Base-by-base conservation (phyloP, 2,329 filamentous ascomycete species). In the Geosmithia morbida region DNA sequence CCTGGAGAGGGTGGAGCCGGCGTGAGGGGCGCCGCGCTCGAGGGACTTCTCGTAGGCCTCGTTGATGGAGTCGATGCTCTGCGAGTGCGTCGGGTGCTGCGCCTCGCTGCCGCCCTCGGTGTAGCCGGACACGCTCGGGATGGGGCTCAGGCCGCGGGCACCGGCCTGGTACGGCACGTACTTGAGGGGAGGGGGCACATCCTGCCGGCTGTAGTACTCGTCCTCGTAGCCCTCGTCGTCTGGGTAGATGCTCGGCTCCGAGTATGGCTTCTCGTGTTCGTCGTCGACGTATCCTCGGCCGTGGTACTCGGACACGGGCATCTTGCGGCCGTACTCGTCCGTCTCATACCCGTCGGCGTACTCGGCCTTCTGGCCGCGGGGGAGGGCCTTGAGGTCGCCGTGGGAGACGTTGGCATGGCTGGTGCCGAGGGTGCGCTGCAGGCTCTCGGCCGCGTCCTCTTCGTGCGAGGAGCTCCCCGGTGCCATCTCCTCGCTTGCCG, bases 51-150 rank as follows among this genome's bases (percentile, higher is more conserved):
- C 75, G 26, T 81, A 67, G 1, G 74, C 77, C n/a, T 72, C 74
- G 18, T 66, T 68, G 2, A 46, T 46, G 6, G 63, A 64, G 14
- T 69, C 71, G 43, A 72, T 72, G 30, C 74, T 65, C 49, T 70
- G 65, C 1, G 79, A 77, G 49, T 81, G 73, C 45, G 75, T 75
- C 55, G 75, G 76, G 29, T 66, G 65, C 33, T 72, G 71, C 26
- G 68, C 66, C 51, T 81, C 74, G 55, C 71, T 81, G 47, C 79
- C 79, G 44, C 79, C 78, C 56, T 88, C 81, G 3, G 79, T 83
- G 56, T 88, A 90, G 51, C 89, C 92, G 11, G 87, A 90, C 16
- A 95, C 86, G 56, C 89, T 96, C 54, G 92, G 89, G 50, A 94
- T 89, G 0, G 90, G 90, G 59, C 89, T 96, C 45, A 94, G 66